Evolutionary conservation across 2,329 filamentous ascomycete species (phyloP).

Genomic region (Colletotrichum sp.): DNA sequence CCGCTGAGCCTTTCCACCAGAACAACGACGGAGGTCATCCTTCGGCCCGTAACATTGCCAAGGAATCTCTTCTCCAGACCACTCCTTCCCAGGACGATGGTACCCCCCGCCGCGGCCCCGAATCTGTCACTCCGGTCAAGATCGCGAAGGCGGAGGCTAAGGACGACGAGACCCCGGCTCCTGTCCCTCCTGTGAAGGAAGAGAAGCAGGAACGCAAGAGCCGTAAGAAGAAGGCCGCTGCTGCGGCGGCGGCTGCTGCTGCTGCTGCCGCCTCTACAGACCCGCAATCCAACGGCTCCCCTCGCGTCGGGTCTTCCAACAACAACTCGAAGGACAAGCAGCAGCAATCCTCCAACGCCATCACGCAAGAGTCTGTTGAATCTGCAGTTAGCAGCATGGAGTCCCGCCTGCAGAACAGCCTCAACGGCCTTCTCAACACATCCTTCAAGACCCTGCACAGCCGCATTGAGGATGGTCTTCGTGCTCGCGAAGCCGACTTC

Average conservation of each 20-base stretch:
- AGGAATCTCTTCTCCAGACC: constrained; percentile 36
- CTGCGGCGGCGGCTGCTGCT: constrained; percentile 43
- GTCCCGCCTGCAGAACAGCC: constrained; percentile 50
- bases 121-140: constrained; percentile 39
- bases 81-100: constrained; percentile 32
- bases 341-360: constrained; percentile 23
- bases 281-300: constrained; percentile 44
- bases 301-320: constrained; percentile 33
- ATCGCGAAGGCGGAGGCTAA: constrained; percentile 48
- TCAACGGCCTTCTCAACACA: constrained; percentile 58
- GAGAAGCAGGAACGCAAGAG: constrained; percentile 68
- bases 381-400: constrained; percentile 59
- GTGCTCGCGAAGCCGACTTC: constrained; percentile 55
- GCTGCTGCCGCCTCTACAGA: constrained; percentile 45
- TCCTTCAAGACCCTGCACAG: constrained; percentile 66
- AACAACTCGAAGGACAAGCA: constrained; percentile 32
- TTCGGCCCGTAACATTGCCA: constrained; percentile 33
- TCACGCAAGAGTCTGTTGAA: constrained; percentile 54
- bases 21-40: constrained; percentile 29
- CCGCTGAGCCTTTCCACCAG: constrained; percentile 46
- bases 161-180: constrained; percentile 49
- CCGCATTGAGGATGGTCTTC: constrained; percentile 68
- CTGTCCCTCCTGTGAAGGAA: constrained; percentile 30
- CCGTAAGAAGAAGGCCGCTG: constrained; percentile 71
- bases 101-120: constrained; percentile 32